phyloP scores from a whole-genome alignment of 148 eudicot genomes.

The Vaccinium corymbosum region DNA sequence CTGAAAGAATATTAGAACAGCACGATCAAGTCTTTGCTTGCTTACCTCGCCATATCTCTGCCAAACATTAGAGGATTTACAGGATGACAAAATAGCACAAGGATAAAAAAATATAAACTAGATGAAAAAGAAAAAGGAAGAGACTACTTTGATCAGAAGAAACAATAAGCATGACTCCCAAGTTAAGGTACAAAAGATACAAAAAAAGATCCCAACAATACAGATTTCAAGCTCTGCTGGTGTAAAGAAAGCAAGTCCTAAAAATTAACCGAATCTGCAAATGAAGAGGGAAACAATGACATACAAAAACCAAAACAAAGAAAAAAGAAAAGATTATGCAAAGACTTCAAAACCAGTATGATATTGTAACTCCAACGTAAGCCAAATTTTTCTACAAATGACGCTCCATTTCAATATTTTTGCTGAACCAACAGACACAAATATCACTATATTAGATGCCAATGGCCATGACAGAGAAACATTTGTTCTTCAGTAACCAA shows the following conservation, averaged over 20 bases:
- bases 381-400: not conserved
- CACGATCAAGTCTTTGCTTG: slow-evolving; percentile 90
- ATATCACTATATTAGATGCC: not conserved
- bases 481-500: slow-evolving; percentile 1
- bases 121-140: not conserved
- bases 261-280: not conserved
- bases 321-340: not conserved
- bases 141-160: slow-evolving; percentile 2
- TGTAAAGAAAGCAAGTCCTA: not conserved
- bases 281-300: not conserved
- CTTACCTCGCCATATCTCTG: slow-evolving; percentile 87
- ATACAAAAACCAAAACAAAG: not conserved
- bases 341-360: too few species aligned
- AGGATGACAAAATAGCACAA: not conserved
- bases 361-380: not conserved
- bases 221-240: not conserved
- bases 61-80: slow-evolving; percentile 16
- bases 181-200: not conserved
- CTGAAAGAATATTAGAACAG: slow-evolving; percentile 72
- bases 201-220: not conserved
- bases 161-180: not conserved
- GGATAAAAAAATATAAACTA: not conserved
- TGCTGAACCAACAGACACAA: not conserved
- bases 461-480: not conserved
- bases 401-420: not conserved